Percentiles rank a stretch among this genome's conserved stretches.
Evolutionary conservation across 2,329 filamentous ascomycete genomes (phyloP).

Genomic region (Curvularia spicifera): DNA sequence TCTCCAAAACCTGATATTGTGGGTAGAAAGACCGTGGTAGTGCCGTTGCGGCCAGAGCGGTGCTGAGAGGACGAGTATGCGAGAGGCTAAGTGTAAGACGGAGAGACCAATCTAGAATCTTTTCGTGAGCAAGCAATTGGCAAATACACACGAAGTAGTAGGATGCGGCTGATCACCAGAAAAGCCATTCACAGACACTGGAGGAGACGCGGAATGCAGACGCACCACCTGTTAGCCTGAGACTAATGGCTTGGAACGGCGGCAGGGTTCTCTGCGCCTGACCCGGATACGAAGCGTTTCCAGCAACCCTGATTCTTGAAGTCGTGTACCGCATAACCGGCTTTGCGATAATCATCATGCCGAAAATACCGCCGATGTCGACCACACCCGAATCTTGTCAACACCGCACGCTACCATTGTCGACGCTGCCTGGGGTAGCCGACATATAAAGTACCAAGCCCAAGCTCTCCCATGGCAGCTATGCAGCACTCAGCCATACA

Average conservation of each 20-base stretch:
- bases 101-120: neutral
- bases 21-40: conserved; percentile 6
- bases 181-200: neutral
- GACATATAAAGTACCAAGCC: neutral
- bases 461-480: neutral
- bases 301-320: neutral
- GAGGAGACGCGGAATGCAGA: neutral
- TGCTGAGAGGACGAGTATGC: neutral
- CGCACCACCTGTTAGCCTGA: neutral
- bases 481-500: neutral
- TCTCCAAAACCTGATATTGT: conserved; percentile 7
- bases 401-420: neutral
- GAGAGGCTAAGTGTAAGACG: neutral
- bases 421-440: neutral
- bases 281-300: neutral
- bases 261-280: neutral
- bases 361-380: neutral
- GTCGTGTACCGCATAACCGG: neutral
- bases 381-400: neutral
- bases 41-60: neutral
- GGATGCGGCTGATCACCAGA: neutral
- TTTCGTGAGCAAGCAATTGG: neutral
- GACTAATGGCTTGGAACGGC: neutral
- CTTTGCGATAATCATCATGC: neutral
- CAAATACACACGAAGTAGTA: neutral